A percentile compares a stretch with the other conserved stretches of the same genome.
Evolutionary conservation across 352 stramenopile genomes (phyloP).

Genomic region (Phytophthora crassamura): DNA sequence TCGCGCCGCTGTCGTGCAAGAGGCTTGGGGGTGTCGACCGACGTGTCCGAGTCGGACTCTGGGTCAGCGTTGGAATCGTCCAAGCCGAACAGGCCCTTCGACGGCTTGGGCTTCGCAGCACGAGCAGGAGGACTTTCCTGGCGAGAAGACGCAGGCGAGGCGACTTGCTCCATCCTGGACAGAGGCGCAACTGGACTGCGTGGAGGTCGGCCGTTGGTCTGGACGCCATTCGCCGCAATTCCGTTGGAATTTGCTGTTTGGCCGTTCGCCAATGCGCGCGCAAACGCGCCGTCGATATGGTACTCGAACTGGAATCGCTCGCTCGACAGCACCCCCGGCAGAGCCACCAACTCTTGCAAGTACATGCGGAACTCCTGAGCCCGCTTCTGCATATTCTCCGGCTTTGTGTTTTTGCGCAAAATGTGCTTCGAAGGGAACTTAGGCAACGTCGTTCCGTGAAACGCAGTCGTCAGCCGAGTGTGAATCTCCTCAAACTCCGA

Average conservation of each 20-base stretch:
- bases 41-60: constrained; percentile 59
- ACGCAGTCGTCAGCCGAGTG: constrained; percentile 45
- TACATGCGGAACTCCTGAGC: constrained; percentile 81
- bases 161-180: constrained; percentile 20
- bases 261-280: constrained; percentile 33
- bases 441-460: constrained; percentile 42
- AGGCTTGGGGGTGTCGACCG: constrained; percentile 37
- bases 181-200: constrained; percentile 35
- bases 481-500: constrained; percentile 80
- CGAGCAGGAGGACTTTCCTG: constrained; percentile 15
- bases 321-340: constrained; percentile 58
- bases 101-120: constrained; percentile 26
- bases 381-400: constrained; percentile 89
- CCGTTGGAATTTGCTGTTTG: constrained; percentile 11
- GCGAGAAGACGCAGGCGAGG: constrained; percentile 25
- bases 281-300: constrained; percentile 56
- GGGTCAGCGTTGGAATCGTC: constrained; percentile 63
- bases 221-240: constrained; percentile 21
- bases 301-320: constrained; percentile 76
- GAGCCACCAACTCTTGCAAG: constrained; percentile 65
- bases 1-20: constrained; percentile 17
- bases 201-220: constrained; percentile 21
- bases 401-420: constrained; percentile 80
- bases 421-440: constrained; percentile 86
- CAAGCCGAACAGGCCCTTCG: constrained; percentile 60